Evolutionary conservation across 164 flowering plant species (phyloP), one percentile per base, ranked within the genome.

Genomic region (Vitis labrusca): DNA sequence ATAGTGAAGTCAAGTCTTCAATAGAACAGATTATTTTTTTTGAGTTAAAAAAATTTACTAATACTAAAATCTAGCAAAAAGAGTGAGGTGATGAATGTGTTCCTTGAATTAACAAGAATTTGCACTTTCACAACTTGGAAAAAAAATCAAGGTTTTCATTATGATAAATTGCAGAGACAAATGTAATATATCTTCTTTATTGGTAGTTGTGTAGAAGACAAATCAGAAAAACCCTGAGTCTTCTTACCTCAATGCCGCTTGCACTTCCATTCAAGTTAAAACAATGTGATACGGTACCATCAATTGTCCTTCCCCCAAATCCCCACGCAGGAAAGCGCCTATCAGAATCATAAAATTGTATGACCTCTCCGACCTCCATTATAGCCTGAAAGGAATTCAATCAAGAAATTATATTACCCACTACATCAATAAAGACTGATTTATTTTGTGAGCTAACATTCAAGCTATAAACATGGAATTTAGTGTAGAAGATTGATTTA

Each of bases 311-410:
- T 77, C 89, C 99, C 19, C 99, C 99, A 78, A 95, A 95, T 53
- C 99, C 99, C 98, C 97, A 93, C 27, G 97, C 91, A 73, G 91
- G 88, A 65, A 90, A 95, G 3, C 71, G 83, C 73, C 72, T 84
- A 52, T 95, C 98, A 63, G 90, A 78, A 83, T 95, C 97, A 72
- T 95, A 95, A 68, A 93, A 91, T 66, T 95, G 97, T 64, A 95
- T 77, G 23, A 84, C 86, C 64, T 84, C 81, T 53, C 84, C 86
- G 23, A 93, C 93, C 63, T 90, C 94, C 63, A 70, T 68, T 71
- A 95, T 90, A 67, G 98, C 98, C 99, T 95, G 84, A 52, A 69
- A 68, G 47, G 59, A 48, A 44, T 61, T 37, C 61, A 69, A 53
- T 16, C 8, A 55, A 37, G 14, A 14, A 53, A 32, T 9, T 9